Conservation (phyloP, 192 early-diverging fungal species). For the Thoreauomyces humboldtii region DNA sequence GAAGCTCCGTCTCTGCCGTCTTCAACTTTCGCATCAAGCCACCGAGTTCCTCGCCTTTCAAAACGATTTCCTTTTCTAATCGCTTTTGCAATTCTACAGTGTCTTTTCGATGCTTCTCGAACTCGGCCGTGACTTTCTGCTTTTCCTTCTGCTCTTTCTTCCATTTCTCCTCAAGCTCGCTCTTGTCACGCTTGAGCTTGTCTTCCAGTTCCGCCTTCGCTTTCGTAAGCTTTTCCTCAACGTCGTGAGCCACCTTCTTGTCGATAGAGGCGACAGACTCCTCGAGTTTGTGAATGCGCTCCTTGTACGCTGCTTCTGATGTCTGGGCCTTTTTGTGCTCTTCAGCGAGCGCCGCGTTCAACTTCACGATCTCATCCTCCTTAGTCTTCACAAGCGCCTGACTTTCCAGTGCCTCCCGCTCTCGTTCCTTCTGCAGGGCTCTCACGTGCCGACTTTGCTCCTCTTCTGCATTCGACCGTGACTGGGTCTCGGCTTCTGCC, state of each 20-base stretch:
- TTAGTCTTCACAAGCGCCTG: neutral
- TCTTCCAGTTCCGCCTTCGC: slow-evolving; percentile 30
- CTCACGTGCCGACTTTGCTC: neutral
- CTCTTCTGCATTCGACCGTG: neutral
- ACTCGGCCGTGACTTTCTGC: slow-evolving; percentile 38
- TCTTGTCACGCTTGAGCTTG: slow-evolving; percentile 33
- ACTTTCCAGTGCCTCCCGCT: neutral
- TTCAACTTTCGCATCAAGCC: slow-evolving; percentile 29
- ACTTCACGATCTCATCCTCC: neutral
- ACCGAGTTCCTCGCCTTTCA: slow-evolving; percentile 41
- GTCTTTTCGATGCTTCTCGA: slow-evolving; percentile 49
- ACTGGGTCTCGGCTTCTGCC: neutral
- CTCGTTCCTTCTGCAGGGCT: neutral
- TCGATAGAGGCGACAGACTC: neutral
- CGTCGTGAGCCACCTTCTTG: slow-evolving; percentile 25
- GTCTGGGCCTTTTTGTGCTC: neutral
- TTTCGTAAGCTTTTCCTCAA: slow-evolving; percentile 39
- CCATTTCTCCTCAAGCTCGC: slow-evolving; percentile 41
- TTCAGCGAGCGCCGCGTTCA: slow-evolving; percentile 6
- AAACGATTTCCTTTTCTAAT: slow-evolving; percentile 42
- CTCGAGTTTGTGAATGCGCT: slow-evolving; percentile 29
- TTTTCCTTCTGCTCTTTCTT: slow-evolving; percentile 43
- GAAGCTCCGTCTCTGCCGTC: slow-evolving; percentile 30
- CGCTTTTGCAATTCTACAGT: slow-evolving; percentile 39
- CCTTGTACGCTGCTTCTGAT: slow-evolving; percentile 9